Evolutionary conservation across 805 yeast species (phyloP).

Genomic region (Candida maesae): DNA sequence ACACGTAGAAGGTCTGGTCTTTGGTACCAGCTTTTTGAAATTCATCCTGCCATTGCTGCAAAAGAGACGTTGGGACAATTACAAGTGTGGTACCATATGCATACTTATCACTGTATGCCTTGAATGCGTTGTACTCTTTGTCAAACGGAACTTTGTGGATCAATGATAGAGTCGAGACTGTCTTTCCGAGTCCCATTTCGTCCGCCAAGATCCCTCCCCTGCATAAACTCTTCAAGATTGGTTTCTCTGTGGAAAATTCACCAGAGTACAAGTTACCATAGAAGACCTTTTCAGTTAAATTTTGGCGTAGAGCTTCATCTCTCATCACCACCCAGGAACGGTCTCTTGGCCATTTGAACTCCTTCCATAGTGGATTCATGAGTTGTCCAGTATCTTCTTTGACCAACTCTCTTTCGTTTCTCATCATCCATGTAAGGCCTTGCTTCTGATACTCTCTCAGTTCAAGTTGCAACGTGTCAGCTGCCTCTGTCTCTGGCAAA

Average conservation of each 20-base stretch:
- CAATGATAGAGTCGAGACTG: conserved; percentile 76
- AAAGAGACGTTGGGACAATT: conserved; percentile 84
- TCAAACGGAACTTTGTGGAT: conserved; percentile 64
- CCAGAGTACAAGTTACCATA: conserved; percentile 81
- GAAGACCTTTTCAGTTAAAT: conserved; percentile 36
- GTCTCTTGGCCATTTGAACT: conserved; percentile 68
- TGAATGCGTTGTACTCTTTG: conserved; percentile 13
- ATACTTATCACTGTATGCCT: conserved; percentile 33
- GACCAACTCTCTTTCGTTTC: conserved; percentile 60
- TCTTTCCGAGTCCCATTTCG: conserved; percentile 96
- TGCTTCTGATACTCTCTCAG: conserved; percentile 78
- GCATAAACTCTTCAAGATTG: conserved; percentile 54
- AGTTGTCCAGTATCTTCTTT: conserved; percentile 43
- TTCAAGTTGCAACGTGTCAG: conserved; percentile 48
- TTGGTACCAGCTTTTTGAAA: conserved; percentile 54
- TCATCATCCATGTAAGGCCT: conserved; percentile 88
- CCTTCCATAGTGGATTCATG: conserved; percentile 84
- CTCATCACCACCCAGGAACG: conserved; percentile 35
- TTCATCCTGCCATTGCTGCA: conserved; percentile 91
- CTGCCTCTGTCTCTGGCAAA: conserved; percentile 56
- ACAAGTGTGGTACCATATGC: conserved; percentile 73
- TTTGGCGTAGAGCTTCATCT: conserved; percentile 16
- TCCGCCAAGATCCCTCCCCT: conserved; percentile 91
- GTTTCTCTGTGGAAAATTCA: conserved; percentile 65
- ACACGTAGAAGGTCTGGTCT: conserved; percentile 48